Base-by-base conservation (phyloP, 108 stramenopile genomes). In the Fistulifera solaris region DNA sequence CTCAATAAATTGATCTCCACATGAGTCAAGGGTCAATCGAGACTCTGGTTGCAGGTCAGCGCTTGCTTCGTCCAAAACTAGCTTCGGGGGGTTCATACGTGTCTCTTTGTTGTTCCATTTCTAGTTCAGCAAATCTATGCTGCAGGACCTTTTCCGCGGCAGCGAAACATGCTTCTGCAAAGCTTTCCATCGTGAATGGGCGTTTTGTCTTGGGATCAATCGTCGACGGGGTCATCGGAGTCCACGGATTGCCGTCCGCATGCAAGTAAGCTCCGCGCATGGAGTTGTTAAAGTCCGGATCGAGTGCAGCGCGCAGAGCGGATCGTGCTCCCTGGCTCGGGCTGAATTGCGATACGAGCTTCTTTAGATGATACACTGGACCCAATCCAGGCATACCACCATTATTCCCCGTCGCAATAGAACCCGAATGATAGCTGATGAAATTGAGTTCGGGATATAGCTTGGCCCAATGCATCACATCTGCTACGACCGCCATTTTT, bases 221-320 rank as follows among this genome's bases (percentile, higher is more conserved):
- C 24, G 25, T 23, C 6, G 50, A 23, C 24, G 25, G 22, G 11
- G 2, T 23, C 15, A 23, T 23, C 12, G 25, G 23, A 4, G 25
- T 26, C 50, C 50, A 51, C 21, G 50, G 23, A 51, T 51, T 51
- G 6, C 50, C 50, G 23, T 51, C 50, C 15, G 23, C 21, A 51
- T 51, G 50, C 50, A 51, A 26, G 23, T 51, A 51, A n/a, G 50
- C 50, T 6, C 50, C 50, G 3, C 11, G 21, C 50, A 51, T 26
- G 3, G 6, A n/a, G n/a, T 23, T 26, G 50, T 51, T 51, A 6
- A 51, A 26, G 11, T 51, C 50, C 2, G 50, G 50, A 22, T 51
- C 50, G n/a, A 51, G 50, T n/a, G 21, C 18, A n/a, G 23, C 50
- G 6, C 50, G 50, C 15, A 51, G 50, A 26, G 24, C 50, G 7